Base-by-base conservation (phyloP, 148 eudicot genomes). In the Amaranthus palmeri region DNA sequence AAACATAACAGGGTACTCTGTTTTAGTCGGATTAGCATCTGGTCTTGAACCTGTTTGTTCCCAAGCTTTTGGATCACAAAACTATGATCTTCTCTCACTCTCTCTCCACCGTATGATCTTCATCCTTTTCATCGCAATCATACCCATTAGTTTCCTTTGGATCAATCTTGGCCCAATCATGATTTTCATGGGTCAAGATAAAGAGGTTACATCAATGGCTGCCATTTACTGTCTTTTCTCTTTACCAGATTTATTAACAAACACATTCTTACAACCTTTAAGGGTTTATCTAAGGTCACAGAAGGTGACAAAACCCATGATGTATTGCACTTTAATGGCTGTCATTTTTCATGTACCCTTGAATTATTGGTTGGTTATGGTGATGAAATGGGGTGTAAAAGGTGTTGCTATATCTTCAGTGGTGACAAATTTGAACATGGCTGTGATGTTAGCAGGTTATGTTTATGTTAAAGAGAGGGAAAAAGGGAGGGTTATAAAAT, bases 1-100 rank as follows among this genome's bases (percentile, higher is more conserved):
- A 0, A 96, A 96, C 86, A 92, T 96, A 56, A 96, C 99, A 7
- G 99, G 99, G 56, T 92, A 88, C 84, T 96, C 97, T 5, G 93
- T 96, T 40, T 56, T 96, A 3, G 91, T 86, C 2, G 99, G 99
- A 7, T 71, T 96, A 14, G 91, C 97, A 1, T 85, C 97, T 0
- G 99, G 97, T 0, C 90, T 96, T 4, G 99, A 96, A 54, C 93
- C 99, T 1, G 87, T 96, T 0, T 96, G 96, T 73, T 84, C 93
- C 51, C 97, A 90, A 67, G 90, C 97, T 44, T 86, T 71, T 57
- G 99, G 97, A 0, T 77, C 77, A 74, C 86, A 83, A 53, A 87
- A 87, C 76, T 92, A 81, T 81, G 86, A 85, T 46, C 79, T 90
- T 0, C 88, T 92, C 15, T 75, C 84, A 0, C 75, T 85, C 64